Evolutionary conservation across 31 red algal species (phyloP).

Genomic region (Odonthalia washingtoniensis): DNA sequence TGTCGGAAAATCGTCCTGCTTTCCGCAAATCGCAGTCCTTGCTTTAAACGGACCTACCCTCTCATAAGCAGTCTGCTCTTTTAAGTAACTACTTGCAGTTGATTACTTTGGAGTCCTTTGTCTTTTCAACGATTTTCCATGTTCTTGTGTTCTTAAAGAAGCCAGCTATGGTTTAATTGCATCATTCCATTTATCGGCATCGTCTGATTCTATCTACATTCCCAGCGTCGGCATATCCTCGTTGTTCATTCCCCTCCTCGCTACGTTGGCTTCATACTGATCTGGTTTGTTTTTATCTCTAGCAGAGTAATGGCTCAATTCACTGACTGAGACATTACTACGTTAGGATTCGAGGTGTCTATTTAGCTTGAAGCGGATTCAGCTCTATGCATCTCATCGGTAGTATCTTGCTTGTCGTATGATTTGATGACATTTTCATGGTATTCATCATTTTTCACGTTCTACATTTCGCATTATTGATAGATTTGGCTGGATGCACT

Average conservation of each 20-base stretch:
- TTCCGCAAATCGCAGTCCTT: neutral
- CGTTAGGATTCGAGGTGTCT: neutral
- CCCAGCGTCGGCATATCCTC: neutral
- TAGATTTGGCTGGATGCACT: too few relatives aligned
- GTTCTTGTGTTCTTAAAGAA: neutral
- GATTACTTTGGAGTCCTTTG: neutral
- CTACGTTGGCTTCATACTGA: neutral
- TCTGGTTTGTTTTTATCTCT: neutral
- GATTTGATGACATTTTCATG: too few relatives aligned
- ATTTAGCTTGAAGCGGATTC: neutral
- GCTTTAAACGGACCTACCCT: neutral
- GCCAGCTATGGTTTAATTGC: neutral
- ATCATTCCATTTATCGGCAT: neutral
- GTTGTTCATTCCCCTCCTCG: neutral
- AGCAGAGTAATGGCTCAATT: neutral
- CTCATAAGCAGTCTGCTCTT: neutral
- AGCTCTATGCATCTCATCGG: neutral
- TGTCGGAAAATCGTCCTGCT: neutral
- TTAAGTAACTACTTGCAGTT: neutral
- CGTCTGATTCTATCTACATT: neutral
- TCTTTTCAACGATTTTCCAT: neutral
- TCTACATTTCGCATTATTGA: too few relatives aligned
- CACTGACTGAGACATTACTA: neutral
- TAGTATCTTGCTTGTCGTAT: too few relatives aligned
- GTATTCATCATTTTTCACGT: too few relatives aligned